Evolutionary conservation across 148 eudicot species (phyloP), one percentile per base, ranked within the genome.

Genomic region (Rheum nobile): DNA sequence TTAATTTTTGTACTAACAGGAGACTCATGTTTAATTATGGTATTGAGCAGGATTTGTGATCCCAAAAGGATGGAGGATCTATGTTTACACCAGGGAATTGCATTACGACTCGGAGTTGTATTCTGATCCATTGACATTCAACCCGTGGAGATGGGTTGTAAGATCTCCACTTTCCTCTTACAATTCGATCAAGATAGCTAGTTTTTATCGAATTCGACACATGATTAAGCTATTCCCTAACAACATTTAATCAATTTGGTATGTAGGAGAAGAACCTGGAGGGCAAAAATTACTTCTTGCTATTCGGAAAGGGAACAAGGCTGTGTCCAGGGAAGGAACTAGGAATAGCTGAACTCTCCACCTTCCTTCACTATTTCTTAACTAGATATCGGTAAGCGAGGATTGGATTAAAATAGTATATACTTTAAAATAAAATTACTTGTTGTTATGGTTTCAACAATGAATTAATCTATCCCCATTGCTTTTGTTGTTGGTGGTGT

Each of bases 101-200:
- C 90, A 95, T 81, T 91, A 90, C 22, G 97, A 91, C 57, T 87
- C 89, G 8, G 74, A 77, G 41, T 35, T 90, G 38, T 91, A 91
- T 78, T 89, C 94, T 0, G 94, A 91, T 46, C 96, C 98, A 16
- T 78, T 80, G 0, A 75, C 89, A 69, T 95, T 95, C 77, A 95
- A 91, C 69, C 98, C 97, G 2, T 91, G 96, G 97, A 91, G 98
- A 87, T 91, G 98, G 98, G 65, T 95, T 91, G 98, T 94, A 37
- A 72, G 83, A 13, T n/a, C n/a, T n/a, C n/a, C n/a, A n/a, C n/a
- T n/a, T n/a, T n/a, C n/a, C n/a, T n/a, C n/a, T n/a, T n/a, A n/a
- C n/a, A n/a, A n/a, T n/a, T n/a, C n/a, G n/a, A n/a, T n/a, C n/a
- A n/a, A n/a, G n/a, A n/a, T n/a, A n/a, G n/a, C n/a, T n/a, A n/a